These are phyloP conservation scores for Malus hybrid DNA, from an alignment of 331 rosid genomes.

Conservation along the genomic window DNA sequence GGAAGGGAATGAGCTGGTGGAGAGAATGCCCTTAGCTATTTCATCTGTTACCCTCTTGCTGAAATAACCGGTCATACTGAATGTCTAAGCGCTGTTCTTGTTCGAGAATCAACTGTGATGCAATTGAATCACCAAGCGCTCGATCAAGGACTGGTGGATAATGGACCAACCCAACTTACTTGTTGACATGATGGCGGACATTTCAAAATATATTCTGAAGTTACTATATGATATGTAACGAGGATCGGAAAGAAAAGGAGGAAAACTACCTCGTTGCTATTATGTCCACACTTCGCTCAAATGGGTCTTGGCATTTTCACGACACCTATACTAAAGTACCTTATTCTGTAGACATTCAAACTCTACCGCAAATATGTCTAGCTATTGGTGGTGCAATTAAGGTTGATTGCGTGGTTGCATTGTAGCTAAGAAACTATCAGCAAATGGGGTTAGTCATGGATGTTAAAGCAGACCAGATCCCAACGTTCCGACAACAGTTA, in stretches of 20 bases:
- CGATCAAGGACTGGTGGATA: too few species aligned
- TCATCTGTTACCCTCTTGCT: too few species aligned
- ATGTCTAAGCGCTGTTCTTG: too few species aligned
- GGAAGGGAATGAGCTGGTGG: too few species aligned
- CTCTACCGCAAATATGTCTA: neutral
- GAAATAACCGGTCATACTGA: too few species aligned
- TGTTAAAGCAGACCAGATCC: constrained; percentile 48
- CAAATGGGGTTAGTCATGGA: constrained; percentile 66
- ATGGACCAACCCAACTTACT: too few species aligned
- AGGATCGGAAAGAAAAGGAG: neutral
- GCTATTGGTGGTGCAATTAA: neutral
- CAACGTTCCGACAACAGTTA: constrained; percentile 54
- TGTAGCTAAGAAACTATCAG: constrained; percentile 57
- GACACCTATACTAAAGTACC: neutral
- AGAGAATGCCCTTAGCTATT: too few species aligned
- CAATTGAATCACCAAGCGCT: too few species aligned
- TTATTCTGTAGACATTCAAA: neutral
- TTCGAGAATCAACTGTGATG: too few species aligned
- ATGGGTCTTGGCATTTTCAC: neutral
- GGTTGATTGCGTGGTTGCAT: neutral
- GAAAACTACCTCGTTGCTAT: neutral
- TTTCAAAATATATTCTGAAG: neutral
- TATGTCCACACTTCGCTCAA: neutral
- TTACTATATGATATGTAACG: neutral
- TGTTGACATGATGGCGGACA: too few species aligned